Evolutionary conservation across 345 rosid species (phyloP).

Genomic region (Syzygium jambos): DNA sequence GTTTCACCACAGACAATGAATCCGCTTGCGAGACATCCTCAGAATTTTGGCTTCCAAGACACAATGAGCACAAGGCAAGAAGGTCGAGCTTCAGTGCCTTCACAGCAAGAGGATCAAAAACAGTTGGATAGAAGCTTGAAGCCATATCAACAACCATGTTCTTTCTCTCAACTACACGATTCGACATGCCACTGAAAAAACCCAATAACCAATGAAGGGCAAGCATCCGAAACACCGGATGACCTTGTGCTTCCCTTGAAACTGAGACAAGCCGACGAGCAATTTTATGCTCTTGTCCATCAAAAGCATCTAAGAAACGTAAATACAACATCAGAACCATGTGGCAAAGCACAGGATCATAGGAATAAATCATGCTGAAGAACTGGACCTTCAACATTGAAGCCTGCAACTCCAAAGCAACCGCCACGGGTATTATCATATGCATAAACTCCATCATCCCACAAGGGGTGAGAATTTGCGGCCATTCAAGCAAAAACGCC

Average conservation of each 20-base stretch:
- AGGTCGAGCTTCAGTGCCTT: constrained; percentile 85
- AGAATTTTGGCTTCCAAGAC: constrained; percentile 27
- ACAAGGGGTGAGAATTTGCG: constrained; percentile 66
- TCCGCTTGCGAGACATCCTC: constrained; percentile 13
- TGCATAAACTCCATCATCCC: constrained; percentile 81
- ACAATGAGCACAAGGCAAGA: constrained; percentile 53
- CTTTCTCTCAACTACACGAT: constrained; percentile 30
- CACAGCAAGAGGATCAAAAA: constrained; percentile 91
- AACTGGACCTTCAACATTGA: constrained; percentile 94
- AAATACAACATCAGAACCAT: constrained; percentile 56
- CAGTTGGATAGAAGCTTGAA: constrained; percentile 57
- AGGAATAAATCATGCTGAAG: constrained; percentile 76
- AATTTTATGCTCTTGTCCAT: constrained; percentile 73
- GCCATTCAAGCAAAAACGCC: constrained; percentile 82
- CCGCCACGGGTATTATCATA: constrained; percentile 69
- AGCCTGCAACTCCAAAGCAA: constrained; percentile 71
- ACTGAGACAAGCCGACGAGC: constrained; percentile 51
- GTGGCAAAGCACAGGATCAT: constrained; percentile 74
- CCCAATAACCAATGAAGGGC: constrained; percentile 84
- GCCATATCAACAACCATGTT: constrained; percentile 47
- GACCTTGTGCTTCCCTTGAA: constrained; percentile 58
- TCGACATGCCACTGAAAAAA: constrained; percentile 36
- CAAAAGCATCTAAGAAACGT: constrained; percentile 58
- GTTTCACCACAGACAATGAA: constrained; percentile 27
- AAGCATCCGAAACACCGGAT: constrained; percentile 73